Conservation (phyloP, 257 asterid genomes). For the Lycium ferocissimum region DNA sequence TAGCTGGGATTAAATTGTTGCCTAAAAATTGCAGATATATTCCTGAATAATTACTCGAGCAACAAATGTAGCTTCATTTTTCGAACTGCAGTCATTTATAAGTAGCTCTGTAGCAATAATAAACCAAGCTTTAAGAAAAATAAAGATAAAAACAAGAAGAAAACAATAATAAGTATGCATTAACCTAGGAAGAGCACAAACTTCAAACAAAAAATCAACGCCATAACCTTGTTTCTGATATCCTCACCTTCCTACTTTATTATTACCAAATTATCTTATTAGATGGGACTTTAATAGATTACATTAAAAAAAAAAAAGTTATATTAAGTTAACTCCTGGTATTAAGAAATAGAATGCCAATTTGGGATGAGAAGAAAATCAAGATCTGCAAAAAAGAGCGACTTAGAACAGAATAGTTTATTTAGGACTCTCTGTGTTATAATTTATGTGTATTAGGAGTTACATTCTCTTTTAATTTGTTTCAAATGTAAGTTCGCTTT, state of each 20-base stretch:
- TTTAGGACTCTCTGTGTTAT: too few relatives aligned
- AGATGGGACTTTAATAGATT: background rate
- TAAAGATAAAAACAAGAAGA: background rate
- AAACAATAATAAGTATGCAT: slow-evolving; percentile 1
- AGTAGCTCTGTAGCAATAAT: background rate
- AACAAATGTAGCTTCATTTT: background rate
- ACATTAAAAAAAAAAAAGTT: too few relatives aligned
- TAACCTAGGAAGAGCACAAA: background rate
- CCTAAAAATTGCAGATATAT: background rate
- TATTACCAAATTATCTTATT: background rate
- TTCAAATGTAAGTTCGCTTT: too few relatives aligned
- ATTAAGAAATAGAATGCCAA: too few relatives aligned
- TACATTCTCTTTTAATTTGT: too few relatives aligned
- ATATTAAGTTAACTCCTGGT: too few relatives aligned
- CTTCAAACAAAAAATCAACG: background rate
- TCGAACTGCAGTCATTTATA: background rate
- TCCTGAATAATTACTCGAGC: background rate
- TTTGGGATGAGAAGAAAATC: too few relatives aligned
- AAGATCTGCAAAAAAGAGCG: too few relatives aligned
- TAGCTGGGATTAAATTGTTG: background rate
- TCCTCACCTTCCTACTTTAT: background rate
- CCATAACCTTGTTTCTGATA: background rate
- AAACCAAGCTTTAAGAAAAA: background rate
- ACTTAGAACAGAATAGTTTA: too few relatives aligned
- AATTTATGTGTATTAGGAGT: too few relatives aligned